Evolutionary conservation across 768 basidiomycete genomes (phyloP), one percentile per base, ranked within the genome.

Genomic region (Boletellus emodensis): DNA sequence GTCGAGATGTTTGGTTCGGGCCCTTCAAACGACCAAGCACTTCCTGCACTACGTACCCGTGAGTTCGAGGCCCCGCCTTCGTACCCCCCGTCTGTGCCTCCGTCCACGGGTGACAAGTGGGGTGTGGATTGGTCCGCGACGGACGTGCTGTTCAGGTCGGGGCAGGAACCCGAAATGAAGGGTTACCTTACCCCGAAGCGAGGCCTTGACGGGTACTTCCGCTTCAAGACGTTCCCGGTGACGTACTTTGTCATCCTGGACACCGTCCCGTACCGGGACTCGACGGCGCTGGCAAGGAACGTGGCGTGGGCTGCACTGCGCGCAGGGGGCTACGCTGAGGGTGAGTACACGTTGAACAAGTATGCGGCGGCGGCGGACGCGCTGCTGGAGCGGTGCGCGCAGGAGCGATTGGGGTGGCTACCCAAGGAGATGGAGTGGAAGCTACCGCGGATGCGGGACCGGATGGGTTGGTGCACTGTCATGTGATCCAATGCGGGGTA

Each of bases 271-370:
- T 44, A 50, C 24, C 44, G 48, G 11, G 44, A 62, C 18, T 22
- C 47, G 35, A 43, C 46, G 10, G 26, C 45, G 14, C 39, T 66
- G 15, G 56, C 54, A n/a, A 44, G 49, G 13, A 47, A 61, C 6
- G 61, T 68, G 9, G 59, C 66, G 7, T 68, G 66, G 65, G 64
- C 64, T 0, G 69, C 69, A 1, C 52, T 71, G 15, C 55, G 62
- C 14, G 69, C 69, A 9, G 33, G 49, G 2, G 63, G 63, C 6
- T 59, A 61, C n/a, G 68, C 49, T 2, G 30, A 55, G 13, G 69
- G 68, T 3, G 57, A 51, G 28, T 62, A 47, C 32, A 53, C 55
- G 17, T 2, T 47, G 3, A 17, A 24, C 20, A 55, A 54, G 35
- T 63, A 62, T 15, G 54, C 43, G 15, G 35, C 20, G 17, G 61